Percentiles rank a stretch among this genome's conserved stretches.
Conservation (phyloP, 495 filamentous ascomycete species). For the Trichoderma parareesei region DNA sequence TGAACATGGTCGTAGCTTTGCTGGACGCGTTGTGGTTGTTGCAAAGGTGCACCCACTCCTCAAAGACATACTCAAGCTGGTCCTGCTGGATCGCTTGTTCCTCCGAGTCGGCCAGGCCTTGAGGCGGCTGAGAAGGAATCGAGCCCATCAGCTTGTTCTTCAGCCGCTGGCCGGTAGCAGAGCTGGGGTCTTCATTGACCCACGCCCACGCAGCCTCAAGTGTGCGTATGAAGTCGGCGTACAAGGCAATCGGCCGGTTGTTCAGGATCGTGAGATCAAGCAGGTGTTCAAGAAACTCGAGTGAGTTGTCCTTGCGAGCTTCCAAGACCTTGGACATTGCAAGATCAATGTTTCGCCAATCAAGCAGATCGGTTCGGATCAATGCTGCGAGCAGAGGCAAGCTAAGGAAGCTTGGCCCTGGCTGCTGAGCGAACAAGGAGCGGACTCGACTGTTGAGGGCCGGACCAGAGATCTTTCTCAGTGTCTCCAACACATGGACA, state of each 20-base stretch:
- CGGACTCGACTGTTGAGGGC: constrained; percentile 63
- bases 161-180: constrained; percentile 57
- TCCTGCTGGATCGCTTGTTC: constrained; percentile 46
- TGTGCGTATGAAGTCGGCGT: constrained; percentile 79
- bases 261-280: constrained; percentile 70
- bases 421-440: constrained; percentile 54
- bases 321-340: constrained; percentile 63
- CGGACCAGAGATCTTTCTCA: constrained; percentile 69
- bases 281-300: constrained; percentile 68
- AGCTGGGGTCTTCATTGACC: constrained; percentile 63
- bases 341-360: constrained; percentile 71
- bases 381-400: constrained; percentile 67
- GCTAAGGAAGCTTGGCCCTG: constrained; percentile 71
- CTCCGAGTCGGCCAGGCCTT: constrained; percentile 15
- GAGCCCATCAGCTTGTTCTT: constrained; percentile 62
- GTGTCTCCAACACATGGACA: constrained; percentile 67
- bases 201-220: constrained; percentile 74
- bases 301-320: constrained; percentile 55
- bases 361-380: constrained; percentile 62
- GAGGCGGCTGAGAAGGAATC: constrained; percentile 41
- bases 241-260: constrained; percentile 64
- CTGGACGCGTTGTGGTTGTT: constrained; percentile 63
- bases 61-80: constrained; percentile 89
- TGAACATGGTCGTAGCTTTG: constrained; percentile 65
- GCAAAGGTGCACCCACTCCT: constrained; percentile 84